These are phyloP conservation scores for Pestalotiopsis sp. DNA, from an alignment of 2,329 filamentous ascomycete species.

Conservation along the genomic window DNA sequence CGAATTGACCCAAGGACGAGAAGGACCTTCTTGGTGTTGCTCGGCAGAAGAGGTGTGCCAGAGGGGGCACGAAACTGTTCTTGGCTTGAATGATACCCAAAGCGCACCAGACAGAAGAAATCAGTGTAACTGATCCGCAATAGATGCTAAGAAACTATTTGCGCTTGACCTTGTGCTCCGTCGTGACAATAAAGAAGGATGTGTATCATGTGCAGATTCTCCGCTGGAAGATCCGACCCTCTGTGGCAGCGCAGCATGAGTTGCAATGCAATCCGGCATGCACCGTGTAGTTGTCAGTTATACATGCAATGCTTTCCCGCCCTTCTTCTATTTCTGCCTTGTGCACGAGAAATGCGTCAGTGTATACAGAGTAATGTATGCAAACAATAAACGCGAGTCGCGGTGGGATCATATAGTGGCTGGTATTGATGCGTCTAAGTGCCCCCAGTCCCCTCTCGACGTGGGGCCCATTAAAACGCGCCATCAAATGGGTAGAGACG, in stretches of 20 bases:
- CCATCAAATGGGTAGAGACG: not conserved
- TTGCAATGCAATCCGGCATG: no score
- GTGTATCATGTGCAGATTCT: not conserved
- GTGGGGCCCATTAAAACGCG: conserved; percentile 15
- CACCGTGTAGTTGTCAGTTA: no score
- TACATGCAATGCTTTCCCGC: no score
- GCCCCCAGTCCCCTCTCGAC: not conserved
- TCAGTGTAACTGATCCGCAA: not conserved
- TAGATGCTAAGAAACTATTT: not conserved
- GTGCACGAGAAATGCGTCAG: no score
- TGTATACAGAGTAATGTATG: no score
- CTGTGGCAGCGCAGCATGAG: no score
- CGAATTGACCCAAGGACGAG: not conserved
- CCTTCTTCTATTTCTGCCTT: no score
- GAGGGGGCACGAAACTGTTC: conserved; percentile 1
- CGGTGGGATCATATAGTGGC: no score
- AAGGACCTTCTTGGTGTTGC: not conserved
- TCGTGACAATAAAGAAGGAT: not conserved
- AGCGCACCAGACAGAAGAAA: conserved; percentile 4
- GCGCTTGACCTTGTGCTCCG: not conserved
- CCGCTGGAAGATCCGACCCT: no score
- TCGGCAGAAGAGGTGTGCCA: not conserved
- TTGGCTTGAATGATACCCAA: conserved; percentile 16
- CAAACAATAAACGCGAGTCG: no score
- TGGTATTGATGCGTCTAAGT: not conserved